Base-by-base conservation (phyloP, 2,329 filamentous ascomycete genomes). In the Aschersonia sp. region DNA sequence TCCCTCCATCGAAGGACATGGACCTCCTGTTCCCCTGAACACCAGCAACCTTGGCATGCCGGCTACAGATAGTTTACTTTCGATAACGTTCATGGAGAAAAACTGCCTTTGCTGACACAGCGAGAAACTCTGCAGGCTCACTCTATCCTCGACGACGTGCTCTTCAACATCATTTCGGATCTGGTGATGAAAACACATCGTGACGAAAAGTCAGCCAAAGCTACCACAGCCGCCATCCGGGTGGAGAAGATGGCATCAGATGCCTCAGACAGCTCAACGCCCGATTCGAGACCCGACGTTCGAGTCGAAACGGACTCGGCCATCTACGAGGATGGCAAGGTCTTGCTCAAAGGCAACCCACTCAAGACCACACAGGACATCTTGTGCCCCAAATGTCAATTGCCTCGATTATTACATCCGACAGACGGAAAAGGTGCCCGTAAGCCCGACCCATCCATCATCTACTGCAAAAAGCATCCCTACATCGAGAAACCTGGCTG, bases 391-490 rank as follows among this genome's bases (percentile, higher is more conserved):
- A 77, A 79, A 60, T 89, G 84, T 65, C 81, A 83, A 59, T 75
- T 87, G 37, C 84, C 84, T 14, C 77, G 83, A 52, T 70, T 88
- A 46, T 74, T 87, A 53, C 72, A 87, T 58, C 84, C 84, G 14
- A 83, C 79, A 55, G 80, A 83, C 57, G 82, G 82, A 55, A 81
- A 77, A 56, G 81, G 82, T 43, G 73, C 80, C 10, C 67, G 67
- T 57, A 79, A 78, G 58, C 80, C 80, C 42, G 77, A 83, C 49
- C 83, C 83, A 0, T 70, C 73, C 53, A 69, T 81, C 54, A 77
- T 82, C 54, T 89, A 88, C 70, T 90, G 85, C 73, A 86, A 85
- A 64, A 80, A 81, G 53, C 79, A 83, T 51, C 84, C 84, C 0
- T 89, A 83, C 69, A 84, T 87, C 51, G 78, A 85, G 54, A 81